These are phyloP conservation scores for Starmerella floricola DNA, from an alignment of 805 yeast species.

Conservation along the genomic window DNA sequence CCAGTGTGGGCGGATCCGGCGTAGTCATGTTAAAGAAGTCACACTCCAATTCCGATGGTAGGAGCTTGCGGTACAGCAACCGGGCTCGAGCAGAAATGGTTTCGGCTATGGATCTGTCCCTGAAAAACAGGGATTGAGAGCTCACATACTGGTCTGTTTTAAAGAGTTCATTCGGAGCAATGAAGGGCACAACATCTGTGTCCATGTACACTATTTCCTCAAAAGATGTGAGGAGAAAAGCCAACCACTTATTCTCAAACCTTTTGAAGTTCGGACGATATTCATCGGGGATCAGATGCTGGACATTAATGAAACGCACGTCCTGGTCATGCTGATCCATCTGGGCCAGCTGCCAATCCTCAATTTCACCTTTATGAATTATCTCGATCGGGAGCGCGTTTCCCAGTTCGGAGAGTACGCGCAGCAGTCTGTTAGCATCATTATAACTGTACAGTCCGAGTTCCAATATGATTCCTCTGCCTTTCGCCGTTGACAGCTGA, in stretches of 20 bases:
- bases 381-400: conserved; percentile 7
- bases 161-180: not conserved
- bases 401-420: not conserved
- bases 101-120: conserved; percentile 5
- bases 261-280: not conserved
- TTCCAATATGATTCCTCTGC: conserved; percentile 5
- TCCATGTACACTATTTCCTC: conserved; percentile 5
- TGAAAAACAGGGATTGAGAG: conserved; percentile 2
- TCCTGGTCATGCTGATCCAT: not conserved
- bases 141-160: not conserved
- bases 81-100: not conserved
- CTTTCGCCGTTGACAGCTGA: not conserved
- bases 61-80: not conserved
- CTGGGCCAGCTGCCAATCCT: not conserved
- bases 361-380: not conserved
- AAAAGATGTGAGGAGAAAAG: conserved; percentile 3
- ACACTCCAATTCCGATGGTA: not conserved
- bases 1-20: not conserved
- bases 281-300: not conserved
- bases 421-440: not conserved
- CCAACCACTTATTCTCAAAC: conserved; percentile 5
- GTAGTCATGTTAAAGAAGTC: not conserved
- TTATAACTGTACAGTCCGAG: not conserved
- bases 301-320: not conserved
- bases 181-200: conserved; percentile 5